These are phyloP conservation scores for Termitomyces sp. DNA, from an alignment of 768 basidiomycete species.

Conservation along the genomic window DNA sequence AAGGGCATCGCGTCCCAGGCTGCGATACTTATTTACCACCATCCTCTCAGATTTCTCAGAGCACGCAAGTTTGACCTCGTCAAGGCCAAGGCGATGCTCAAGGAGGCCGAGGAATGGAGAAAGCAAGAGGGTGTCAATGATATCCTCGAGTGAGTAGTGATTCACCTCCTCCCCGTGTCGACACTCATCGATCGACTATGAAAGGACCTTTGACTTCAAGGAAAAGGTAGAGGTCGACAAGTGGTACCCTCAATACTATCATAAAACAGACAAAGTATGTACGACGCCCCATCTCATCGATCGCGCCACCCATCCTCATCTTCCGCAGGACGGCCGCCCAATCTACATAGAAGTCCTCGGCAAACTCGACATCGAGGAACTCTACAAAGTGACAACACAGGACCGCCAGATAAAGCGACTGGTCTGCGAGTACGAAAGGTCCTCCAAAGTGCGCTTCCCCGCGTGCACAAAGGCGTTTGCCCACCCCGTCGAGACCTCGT, in stretches of 20 bases:
- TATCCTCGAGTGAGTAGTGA: slow-evolving; percentile 47
- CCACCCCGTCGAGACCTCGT: slow-evolving; percentile 91
- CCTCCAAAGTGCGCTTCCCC: slow-evolving; percentile 73
- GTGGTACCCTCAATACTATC: slow-evolving; percentile 95
- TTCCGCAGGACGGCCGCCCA: slow-evolving; percentile 80
- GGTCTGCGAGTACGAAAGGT: slow-evolving; percentile 91
- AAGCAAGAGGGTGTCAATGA: slow-evolving; percentile 80
- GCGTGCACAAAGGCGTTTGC: slow-evolving; percentile 66
- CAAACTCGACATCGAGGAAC: slow-evolving; percentile 77
- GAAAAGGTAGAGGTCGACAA: slow-evolving; percentile 82
- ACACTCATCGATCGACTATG: not conserved
- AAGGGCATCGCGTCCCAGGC: not conserved
- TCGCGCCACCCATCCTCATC: not conserved
- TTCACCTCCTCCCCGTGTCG: not conserved
- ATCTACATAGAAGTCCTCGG: slow-evolving; percentile 94
- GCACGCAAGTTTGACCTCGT: slow-evolving; percentile 88
- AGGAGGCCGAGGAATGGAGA: slow-evolving; percentile 83
- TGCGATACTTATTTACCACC: not conserved
- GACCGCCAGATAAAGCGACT: slow-evolving; percentile 87
- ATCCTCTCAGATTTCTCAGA: slow-evolving; percentile 66
- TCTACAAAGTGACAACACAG: slow-evolving; percentile 76
- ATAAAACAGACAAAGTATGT: slow-evolving; percentile 87
- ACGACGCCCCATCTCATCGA: not conserved
- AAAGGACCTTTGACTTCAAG: slow-evolving; percentile 79
- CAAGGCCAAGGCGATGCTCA: slow-evolving; percentile 81